phyloP scores from a whole-genome alignment of 371 early-diverging fungal genomes.

The Mortierella sp. region DNA sequence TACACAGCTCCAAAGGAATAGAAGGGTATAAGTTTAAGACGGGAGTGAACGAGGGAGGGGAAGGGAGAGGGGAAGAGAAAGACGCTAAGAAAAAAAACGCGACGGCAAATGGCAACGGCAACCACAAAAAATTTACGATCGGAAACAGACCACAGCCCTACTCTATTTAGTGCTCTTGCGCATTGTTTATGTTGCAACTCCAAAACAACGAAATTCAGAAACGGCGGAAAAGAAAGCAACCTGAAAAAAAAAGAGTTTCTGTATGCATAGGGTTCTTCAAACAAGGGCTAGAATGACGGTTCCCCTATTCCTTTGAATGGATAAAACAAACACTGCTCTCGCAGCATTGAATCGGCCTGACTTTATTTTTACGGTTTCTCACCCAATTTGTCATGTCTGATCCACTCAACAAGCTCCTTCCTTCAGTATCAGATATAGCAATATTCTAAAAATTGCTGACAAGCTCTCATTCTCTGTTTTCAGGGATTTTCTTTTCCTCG shows the following conservation, averaged over 20 bases:
- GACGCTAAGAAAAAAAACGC: neutral
- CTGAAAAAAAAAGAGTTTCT: neutral
- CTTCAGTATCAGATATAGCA: neutral
- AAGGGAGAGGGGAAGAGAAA: neutral
- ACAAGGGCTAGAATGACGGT: neutral
- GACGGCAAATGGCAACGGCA: neutral
- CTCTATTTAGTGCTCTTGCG: neutral
- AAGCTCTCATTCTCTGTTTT: neutral
- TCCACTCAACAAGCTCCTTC: neutral
- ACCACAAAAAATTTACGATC: neutral
- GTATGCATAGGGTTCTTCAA: neutral
- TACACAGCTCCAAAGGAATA: neutral
- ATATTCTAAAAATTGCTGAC: neutral
- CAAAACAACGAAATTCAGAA: slow-evolving; percentile 1
- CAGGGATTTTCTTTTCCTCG: neutral
- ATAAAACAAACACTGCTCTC: neutral
- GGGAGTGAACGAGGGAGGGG: neutral
- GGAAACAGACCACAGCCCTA: neutral
- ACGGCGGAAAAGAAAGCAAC: neutral
- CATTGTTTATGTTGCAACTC: neutral
- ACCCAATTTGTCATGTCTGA: neutral
- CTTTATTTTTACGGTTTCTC: neutral
- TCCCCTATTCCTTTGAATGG: neutral
- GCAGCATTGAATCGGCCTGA: neutral
- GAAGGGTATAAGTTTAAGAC: neutral